A percentile compares a stretch with the other conserved stretches of the same genome.
Evolutionary conservation across 371 early-diverging fungal species (phyloP).

Genomic region (Nematocida sp.): DNA sequence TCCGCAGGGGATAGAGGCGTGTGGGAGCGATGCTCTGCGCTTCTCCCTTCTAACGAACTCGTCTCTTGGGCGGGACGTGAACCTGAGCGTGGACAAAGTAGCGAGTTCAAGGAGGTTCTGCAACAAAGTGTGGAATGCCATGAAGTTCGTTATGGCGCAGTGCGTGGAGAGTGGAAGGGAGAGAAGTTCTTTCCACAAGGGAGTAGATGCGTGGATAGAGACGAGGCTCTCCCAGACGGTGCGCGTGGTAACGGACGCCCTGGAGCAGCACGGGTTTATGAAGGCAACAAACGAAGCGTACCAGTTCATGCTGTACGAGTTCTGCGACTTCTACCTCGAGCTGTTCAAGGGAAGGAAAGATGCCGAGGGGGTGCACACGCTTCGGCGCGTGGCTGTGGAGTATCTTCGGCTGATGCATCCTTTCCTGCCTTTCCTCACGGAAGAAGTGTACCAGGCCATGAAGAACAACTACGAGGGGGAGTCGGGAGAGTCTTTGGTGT

Average conservation of each 20-base stretch:
- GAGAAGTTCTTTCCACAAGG: neutral
- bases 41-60: constrained; percentile 88
- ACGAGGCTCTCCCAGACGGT: neutral
- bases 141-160: constrained; percentile 70
- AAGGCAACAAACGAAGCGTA: constrained; percentile 76
- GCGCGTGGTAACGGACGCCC: constrained; percentile 27
- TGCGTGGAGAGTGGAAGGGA: neutral
- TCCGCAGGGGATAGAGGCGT: constrained; percentile 93
- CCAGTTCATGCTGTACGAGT: constrained; percentile 86
- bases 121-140: constrained; percentile 97
- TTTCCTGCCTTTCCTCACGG: constrained; percentile 96
- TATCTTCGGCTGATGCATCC: constrained; percentile 87
- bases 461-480: neutral
- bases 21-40: constrained; percentile 96
- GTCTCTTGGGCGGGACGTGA: constrained; percentile 78
- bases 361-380: constrained; percentile 48
- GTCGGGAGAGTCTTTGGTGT: neutral
- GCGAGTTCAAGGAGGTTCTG: constrained; percentile 97
- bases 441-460: constrained; percentile 73
- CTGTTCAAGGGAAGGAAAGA: constrained; percentile 58
- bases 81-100: constrained; percentile 85
- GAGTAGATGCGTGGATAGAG: constrained; percentile 26
- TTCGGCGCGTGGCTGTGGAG: constrained; percentile 75
- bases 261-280: constrained; percentile 86
- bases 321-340: constrained; percentile 94